Base-by-base conservation (phyloP, 164 flowering plant genomes). In the Vitis labrusca region DNA sequence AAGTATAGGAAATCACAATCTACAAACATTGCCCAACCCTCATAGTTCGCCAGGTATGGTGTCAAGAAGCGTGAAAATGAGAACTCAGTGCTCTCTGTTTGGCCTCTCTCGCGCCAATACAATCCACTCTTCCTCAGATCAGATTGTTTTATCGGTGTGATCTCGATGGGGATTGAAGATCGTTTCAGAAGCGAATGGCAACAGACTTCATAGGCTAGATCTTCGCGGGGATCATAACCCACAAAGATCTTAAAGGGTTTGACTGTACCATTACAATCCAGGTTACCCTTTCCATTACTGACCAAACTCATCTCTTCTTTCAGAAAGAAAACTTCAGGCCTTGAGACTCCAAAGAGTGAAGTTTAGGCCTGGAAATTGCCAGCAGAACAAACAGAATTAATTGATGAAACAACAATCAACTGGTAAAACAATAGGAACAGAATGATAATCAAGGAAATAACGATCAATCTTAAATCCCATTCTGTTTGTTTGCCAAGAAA, bases 1-100 rank as follows among this genome's bases (percentile, higher is more conserved):
- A 89, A 78, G 73, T 92, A 94, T 14, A 94, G 87, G 70, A 94
- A 91, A 73, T 94, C 99, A 66, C 99, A 94, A 56, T 94, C 99
- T 10, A 94, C 93, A 73, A 94, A 94, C 97, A 94, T 81, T 0
- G 97, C 97, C 98, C 97, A 94, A 2, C 98, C 97, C 4, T 90
- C 83, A 54, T 67, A 92, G 61, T 80, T 70, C 0, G 99, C 98
- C 55, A 94, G 78, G 67, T 79, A 64, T 0, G 98, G 99, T 10
- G 98, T 92, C 73, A 92, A 74, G 80, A 94, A 92, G 17, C 98
- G 84, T 3, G 80, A 71, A 50, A 92, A 94, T 0, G 98, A 94
- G 82, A 94, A 94, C 74, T 94, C 98, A 0, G 99, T 94, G 84
- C 97, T 92, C 87, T 94, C 99, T 4, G 87, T 50, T 23, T 81